Evolutionary conservation across 352 stramenopile genomes (phyloP).

Genomic region (Pythium dissimile): DNA sequence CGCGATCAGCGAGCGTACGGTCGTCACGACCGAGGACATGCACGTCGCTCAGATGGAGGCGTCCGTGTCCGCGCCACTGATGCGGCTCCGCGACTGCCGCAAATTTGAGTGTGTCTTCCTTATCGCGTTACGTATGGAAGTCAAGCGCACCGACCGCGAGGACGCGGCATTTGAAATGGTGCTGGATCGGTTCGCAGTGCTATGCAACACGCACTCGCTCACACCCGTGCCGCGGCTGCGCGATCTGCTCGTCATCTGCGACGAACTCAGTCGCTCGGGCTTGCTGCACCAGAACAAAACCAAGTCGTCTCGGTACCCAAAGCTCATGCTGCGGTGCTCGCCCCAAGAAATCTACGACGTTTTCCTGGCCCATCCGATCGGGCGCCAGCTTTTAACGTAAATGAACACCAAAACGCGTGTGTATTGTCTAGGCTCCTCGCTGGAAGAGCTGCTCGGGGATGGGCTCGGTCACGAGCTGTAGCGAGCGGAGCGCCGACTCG

Average conservation of each 20-base stretch:
- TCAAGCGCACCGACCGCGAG: constrained; percentile 35
- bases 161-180: constrained; percentile 58
- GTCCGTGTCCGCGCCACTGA: constrained; percentile 51
- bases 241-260: constrained; percentile 52
- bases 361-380: constrained; percentile 56
- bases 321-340: constrained; percentile 53
- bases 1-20: constrained; percentile 11
- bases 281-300: constrained; percentile 45
- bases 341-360: constrained; percentile 65
- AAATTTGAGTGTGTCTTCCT: constrained; percentile 77
- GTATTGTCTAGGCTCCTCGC: background rate
- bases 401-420: background rate
- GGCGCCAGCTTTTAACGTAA: constrained; percentile 51
- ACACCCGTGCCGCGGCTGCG: constrained; percentile 48
- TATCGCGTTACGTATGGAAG: constrained; percentile 58
- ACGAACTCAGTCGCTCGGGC: constrained; percentile 60
- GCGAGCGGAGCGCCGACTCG: constrained; percentile 35
- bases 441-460: constrained; percentile 34
- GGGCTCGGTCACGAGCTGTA: constrained; percentile 62
- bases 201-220: constrained; percentile 67
- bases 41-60: constrained; percentile 45
- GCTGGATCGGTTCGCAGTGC: constrained; percentile 55
- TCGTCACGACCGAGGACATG: constrained; percentile 55
- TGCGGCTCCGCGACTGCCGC: constrained; percentile 48
- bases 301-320: constrained; percentile 46